Evolutionary conservation across 768 basidiomycete genomes (phyloP).

Genomic region (Mycena haematopus): DNA sequence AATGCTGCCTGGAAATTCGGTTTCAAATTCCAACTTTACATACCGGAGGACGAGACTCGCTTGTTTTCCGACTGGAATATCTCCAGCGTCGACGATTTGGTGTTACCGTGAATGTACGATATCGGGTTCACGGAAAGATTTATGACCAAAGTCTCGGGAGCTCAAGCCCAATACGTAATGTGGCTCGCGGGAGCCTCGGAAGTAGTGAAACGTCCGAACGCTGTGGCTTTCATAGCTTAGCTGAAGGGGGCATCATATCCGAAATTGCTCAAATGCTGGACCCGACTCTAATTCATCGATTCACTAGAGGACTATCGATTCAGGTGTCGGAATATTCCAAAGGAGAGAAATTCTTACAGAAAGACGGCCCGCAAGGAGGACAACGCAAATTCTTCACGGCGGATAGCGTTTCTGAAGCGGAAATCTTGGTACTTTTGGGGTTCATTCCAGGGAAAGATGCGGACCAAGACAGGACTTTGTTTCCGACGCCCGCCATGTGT

Average conservation of each 20-base stretch:
- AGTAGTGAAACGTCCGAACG: background rate
- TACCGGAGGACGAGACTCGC: no score
- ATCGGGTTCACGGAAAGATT: no score
- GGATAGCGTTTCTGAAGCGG: background rate
- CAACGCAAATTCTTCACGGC: background rate
- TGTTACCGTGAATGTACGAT: no score
- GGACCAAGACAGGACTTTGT: background rate
- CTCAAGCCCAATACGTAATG: no score
- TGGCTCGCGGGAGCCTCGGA: background rate
- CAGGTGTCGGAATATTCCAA: background rate
- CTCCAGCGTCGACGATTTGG: no score
- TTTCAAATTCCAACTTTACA: no score
- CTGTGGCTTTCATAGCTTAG: background rate
- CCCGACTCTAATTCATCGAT: background rate
- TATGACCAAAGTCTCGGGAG: no score
- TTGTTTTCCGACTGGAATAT: no score
- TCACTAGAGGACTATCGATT: background rate
- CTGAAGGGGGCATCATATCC: background rate
- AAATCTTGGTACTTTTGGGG: background rate
- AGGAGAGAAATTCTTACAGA: background rate
- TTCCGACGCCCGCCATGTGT: background rate
- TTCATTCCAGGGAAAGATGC: background rate
- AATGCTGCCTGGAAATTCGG: no score
- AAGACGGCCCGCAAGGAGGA: background rate
- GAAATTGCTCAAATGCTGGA: background rate